Evolutionary conservation across 2,329 filamentous ascomycete genomes (phyloP).

Genomic region (Plectosphaerella sp.): DNA sequence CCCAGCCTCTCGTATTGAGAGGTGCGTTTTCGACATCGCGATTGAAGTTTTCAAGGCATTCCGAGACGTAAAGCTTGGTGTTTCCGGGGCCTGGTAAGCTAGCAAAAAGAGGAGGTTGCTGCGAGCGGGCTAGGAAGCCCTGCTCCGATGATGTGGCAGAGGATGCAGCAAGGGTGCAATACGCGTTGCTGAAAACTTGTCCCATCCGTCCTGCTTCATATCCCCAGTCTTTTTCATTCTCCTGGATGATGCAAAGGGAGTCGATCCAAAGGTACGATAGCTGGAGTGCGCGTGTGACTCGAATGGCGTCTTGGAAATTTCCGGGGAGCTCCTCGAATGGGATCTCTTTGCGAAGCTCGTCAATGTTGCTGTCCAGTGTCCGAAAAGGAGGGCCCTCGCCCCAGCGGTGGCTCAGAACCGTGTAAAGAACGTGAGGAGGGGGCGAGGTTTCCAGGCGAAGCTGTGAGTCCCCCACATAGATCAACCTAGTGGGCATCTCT

Average conservation of each 20-base stretch:
- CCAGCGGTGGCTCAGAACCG: no score
- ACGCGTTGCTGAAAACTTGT: conserved; percentile 36
- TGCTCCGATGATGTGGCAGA: conserved; percentile 18
- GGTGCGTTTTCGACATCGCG: conserved; percentile 3
- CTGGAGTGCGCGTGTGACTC: conserved; percentile 21
- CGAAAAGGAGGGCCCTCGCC: no score
- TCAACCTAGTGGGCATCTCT: no score
- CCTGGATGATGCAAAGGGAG: conserved; percentile 12
- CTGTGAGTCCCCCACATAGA: no score
- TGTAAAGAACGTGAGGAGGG: no score
- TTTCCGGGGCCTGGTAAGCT: no score
- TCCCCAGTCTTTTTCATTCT: conserved; percentile 15
- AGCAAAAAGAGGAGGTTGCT: no score
- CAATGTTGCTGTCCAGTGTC: no score
- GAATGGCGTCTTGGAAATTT: conserved; percentile 36
- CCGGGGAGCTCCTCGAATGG: neutral
- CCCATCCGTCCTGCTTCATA: conserved; percentile 34
- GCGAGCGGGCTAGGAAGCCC: no score
- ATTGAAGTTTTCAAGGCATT: conserved; percentile 24
- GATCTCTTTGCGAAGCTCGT: no score
- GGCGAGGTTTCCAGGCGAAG: no score
- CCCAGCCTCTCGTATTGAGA: conserved; percentile 29
- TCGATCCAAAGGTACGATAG: conserved; percentile 13
- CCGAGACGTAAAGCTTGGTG: neutral
- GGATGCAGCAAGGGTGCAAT: conserved; percentile 38